Evolutionary conservation across 306 rosid genomes (phyloP).

Genomic region (Cucurbita ficifolia): DNA sequence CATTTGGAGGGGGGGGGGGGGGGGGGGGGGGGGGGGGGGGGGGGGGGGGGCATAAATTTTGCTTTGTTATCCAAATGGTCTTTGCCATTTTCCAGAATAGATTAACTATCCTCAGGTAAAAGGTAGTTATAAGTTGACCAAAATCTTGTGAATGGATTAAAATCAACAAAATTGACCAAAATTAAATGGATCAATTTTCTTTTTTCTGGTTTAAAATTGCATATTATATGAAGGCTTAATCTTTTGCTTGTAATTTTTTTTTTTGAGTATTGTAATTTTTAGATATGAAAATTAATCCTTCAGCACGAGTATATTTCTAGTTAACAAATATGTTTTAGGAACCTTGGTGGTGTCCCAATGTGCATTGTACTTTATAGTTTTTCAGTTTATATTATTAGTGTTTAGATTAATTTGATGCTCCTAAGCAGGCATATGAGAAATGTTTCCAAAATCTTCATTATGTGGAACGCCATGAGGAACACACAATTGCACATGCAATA

Average conservation of each 20-base stretch:
- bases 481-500: constrained; percentile 92
- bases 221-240: not conserved
- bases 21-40: not conserved
- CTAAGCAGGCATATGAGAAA: constrained; percentile 77
- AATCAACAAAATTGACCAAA: too few relatives aligned
- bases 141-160: too few relatives aligned
- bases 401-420: not conserved
- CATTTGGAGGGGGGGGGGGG: not conserved
- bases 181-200: too few relatives aligned
- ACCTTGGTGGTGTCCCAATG: not conserved
- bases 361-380: not conserved
- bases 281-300: not conserved
- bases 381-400: not conserved
- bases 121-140: not conserved
- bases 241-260: not conserved
- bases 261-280: not conserved
- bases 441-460: constrained; percentile 86
- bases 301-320: not conserved
- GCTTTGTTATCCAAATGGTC: not conserved
- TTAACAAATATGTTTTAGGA: not conserved
- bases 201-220: too few relatives aligned
- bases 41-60: not conserved
- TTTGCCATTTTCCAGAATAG: not conserved
- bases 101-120: not conserved
- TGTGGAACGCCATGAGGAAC: constrained; percentile 77